Percentiles rank a stretch among this genome's conserved stretches.
These are phyloP conservation scores for Trichoderma aggressivum DNA, from an alignment of 2,329 filamentous ascomycete genomes.

Conservation along the genomic window DNA sequence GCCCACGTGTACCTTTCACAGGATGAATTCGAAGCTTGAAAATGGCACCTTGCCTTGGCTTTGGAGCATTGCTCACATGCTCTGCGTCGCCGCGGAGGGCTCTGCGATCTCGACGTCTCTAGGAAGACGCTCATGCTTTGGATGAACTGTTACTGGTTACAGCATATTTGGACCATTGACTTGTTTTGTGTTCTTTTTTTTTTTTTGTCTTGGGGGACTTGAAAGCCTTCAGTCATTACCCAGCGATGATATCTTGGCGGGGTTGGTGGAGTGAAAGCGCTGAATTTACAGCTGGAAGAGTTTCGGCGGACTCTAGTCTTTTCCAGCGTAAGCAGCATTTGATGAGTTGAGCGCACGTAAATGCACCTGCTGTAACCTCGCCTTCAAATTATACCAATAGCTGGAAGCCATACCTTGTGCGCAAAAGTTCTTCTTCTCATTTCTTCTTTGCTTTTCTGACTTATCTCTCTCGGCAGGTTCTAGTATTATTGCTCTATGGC, in stretches of 20 bases:
- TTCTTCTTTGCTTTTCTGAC: not conserved
- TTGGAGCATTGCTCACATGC: not conserved
- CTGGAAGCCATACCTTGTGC: not conserved
- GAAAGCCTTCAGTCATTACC: not conserved
- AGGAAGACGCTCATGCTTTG: not conserved
- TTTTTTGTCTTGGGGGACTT: not conserved
- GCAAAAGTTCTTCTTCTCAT: not conserved
- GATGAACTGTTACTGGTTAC: not conserved
- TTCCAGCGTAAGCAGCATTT: not conserved
- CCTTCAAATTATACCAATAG: not conserved
- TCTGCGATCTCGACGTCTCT: not conserved
- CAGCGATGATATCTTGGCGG: not conserved
- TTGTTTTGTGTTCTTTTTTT: not conserved
- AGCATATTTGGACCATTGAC: not conserved
- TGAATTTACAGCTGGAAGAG: not conserved
- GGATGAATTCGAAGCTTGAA: not conserved
- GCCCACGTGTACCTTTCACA: not conserved
- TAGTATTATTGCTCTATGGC: not conserved
- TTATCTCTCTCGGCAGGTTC: not conserved
- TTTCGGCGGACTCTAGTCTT: not conserved
- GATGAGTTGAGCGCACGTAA: not conserved
- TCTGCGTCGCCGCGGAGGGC: not conserved
- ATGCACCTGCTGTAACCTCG: not conserved
- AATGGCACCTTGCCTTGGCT: not conserved
- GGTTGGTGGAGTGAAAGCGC: not conserved